Percentiles rank a stretch among this genome's conserved stretches.
phyloP scores from a whole-genome alignment of 2,329 filamentous ascomycete genomes.

The Bisporella sp. region DNA sequence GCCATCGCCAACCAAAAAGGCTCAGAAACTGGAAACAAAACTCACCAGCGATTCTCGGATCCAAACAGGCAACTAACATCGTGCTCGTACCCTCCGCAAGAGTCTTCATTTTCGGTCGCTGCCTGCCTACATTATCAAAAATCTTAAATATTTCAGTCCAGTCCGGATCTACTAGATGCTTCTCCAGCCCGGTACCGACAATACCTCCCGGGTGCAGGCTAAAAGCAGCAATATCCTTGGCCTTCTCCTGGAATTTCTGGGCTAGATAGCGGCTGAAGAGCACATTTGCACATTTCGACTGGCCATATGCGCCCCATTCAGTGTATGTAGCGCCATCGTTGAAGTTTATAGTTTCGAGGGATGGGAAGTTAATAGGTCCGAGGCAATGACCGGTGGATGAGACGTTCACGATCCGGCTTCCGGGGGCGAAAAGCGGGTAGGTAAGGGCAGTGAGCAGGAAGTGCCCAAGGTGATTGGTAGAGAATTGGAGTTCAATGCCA shows the following conservation, averaged over 20 bases:
- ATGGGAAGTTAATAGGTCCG: constrained; percentile 24
- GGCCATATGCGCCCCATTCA: constrained; percentile 29
- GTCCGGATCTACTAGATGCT: neutral
- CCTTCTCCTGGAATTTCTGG: constrained; percentile 12
- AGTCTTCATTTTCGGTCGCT: neutral
- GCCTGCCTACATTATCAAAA: neutral
- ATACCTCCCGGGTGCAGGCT: constrained; percentile 25
- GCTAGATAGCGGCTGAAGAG: constrained; percentile 26
- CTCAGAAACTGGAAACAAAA: neutral
- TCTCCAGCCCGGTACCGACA: neutral
- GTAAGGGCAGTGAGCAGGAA: constrained; percentile 17
- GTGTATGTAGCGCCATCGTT: constrained; percentile 24
- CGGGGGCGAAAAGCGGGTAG: constrained; percentile 1
- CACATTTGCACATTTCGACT: constrained; percentile 32
- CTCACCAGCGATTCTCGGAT: neutral
- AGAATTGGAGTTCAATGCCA: constrained; percentile 17
- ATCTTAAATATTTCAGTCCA: neutral
- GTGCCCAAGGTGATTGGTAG: constrained; percentile 15
- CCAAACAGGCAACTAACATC: neutral
- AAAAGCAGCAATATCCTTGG: constrained; percentile 20
- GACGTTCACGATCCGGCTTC: constrained; percentile 11
- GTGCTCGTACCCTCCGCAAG: neutral
- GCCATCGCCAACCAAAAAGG: too few relatives aligned
- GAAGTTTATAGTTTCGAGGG: constrained; percentile 1
- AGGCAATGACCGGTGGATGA: constrained; percentile 30